A percentile compares a stretch with the other conserved stretches of the same genome.
Conservation (phyloP, 495 filamentous ascomycete species). For the Aspergillus nanangensis region DNA sequence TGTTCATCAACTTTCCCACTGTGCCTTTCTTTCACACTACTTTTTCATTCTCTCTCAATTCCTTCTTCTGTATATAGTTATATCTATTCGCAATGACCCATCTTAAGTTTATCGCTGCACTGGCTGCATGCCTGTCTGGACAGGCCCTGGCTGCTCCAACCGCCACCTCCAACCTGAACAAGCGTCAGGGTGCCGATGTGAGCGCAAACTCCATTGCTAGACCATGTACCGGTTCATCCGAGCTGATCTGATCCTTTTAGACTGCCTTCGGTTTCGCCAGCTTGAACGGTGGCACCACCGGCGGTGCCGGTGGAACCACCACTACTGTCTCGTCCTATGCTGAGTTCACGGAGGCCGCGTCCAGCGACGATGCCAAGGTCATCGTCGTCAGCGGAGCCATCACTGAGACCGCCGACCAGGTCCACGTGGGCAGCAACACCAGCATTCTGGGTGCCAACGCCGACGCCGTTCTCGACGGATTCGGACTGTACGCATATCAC, state of each 20-base stretch:
- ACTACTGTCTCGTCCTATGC: conserved; percentile 56
- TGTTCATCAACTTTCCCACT: background rate
- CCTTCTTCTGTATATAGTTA: background rate
- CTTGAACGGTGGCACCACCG: conserved; percentile 52
- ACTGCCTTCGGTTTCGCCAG: conserved; percentile 36
- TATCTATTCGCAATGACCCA: conserved; percentile 18
- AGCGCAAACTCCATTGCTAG: background rate
- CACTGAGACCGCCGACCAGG: conserved; percentile 34
- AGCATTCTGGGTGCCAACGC: conserved; percentile 44
- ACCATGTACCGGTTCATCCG: background rate
- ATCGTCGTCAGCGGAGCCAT: conserved; percentile 47
- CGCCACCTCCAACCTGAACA: conserved; percentile 21
- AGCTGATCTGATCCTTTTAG: conserved; percentile 6
- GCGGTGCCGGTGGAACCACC: conserved; percentile 53
- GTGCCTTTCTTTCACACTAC: conserved; percentile 3
- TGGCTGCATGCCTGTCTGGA: conserved; percentile 24
- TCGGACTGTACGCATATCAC: conserved; percentile 32
- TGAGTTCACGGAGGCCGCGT: conserved; percentile 45
- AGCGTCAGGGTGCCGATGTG: conserved; percentile 25
- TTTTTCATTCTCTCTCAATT: conserved; percentile 4
- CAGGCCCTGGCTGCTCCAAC: conserved; percentile 27
- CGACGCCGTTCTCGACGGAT: conserved; percentile 24
- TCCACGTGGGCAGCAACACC: conserved; percentile 50
- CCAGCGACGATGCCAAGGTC: conserved; percentile 38
- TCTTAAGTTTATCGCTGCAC: conserved; percentile 22